Conservation (phyloP, 2,329 filamentous ascomycete genomes). For the Aspergillus phoenicis region DNA sequence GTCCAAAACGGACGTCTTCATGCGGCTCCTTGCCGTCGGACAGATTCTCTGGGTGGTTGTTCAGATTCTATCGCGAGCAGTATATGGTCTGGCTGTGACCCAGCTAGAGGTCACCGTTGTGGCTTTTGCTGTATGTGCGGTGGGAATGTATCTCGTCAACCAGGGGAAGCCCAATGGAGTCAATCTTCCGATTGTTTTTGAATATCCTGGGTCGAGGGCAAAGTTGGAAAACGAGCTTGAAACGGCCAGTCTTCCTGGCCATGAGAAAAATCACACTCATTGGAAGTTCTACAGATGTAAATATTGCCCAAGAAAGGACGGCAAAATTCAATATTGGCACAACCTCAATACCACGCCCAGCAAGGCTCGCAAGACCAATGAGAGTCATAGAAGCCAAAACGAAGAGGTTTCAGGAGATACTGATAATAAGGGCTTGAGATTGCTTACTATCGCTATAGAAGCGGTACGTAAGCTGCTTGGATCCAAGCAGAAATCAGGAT, state of each 20-base stretch:
- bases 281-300: background rate
- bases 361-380: too few species aligned
- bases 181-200: background rate
- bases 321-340: too few species aligned
- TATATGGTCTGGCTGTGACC: background rate
- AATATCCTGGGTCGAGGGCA: background rate
- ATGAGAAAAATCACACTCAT: background rate
- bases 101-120: background rate
- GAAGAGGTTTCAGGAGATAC: background rate
- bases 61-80: background rate
- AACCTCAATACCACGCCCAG: too few species aligned
- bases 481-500: background rate
- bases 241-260: accelerated
- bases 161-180: background rate
- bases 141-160: background rate
- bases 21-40: background rate
- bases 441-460: background rate
- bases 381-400: too few species aligned
- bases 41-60: background rate
- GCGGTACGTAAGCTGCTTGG: too few species aligned
- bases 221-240: background rate
- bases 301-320: background rate
- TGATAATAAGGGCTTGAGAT: background rate
- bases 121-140: background rate
- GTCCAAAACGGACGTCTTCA: background rate